A percentile compares a stretch with the other conserved stretches of the same genome.
phyloP scores from a whole-genome alignment of 2,329 filamentous ascomycete genomes.

The Pseudogymnoascus sp. region DNA sequence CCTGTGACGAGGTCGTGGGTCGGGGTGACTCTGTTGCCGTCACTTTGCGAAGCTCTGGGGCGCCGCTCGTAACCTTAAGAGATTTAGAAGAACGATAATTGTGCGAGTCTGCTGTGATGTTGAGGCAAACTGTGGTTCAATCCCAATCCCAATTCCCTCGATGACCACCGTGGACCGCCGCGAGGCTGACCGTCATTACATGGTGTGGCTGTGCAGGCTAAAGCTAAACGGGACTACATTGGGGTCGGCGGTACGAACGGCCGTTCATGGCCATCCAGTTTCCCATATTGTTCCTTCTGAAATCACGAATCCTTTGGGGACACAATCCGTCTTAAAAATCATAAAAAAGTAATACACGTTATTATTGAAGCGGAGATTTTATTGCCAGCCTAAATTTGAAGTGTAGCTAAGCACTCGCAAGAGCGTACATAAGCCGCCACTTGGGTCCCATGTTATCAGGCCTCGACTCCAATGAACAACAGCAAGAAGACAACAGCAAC shows the following conservation, averaged over 20 bases:
- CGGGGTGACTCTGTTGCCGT: not conserved
- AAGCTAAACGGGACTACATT: not conserved
- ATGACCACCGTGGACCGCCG: not conserved
- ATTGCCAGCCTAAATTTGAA: not conserved
- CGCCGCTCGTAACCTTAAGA: not conserved
- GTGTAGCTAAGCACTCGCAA: not conserved
- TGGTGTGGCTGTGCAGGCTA: conserved; percentile 3
- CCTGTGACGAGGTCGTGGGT: not conserved
- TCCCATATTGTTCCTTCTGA: not conserved
- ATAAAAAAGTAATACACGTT: not conserved
- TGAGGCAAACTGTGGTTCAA: not conserved
- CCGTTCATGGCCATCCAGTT: not conserved
- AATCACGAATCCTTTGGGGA: not conserved
- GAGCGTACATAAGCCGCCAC: not conserved
- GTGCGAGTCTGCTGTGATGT: not conserved
- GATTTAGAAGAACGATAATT: not conserved
- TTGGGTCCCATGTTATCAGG: not conserved
- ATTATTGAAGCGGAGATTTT: not conserved
- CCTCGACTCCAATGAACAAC: not conserved
- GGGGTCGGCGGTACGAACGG: not conserved
- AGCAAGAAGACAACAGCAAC: not conserved
- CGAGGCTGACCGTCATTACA: conserved; percentile 4
- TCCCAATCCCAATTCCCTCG: not conserved
- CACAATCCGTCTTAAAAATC: not conserved
- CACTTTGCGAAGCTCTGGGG: not conserved